These are phyloP conservation scores for Aspergillus biplanus DNA, from an alignment of 495 filamentous ascomycete genomes.

Conservation along the genomic window DNA sequence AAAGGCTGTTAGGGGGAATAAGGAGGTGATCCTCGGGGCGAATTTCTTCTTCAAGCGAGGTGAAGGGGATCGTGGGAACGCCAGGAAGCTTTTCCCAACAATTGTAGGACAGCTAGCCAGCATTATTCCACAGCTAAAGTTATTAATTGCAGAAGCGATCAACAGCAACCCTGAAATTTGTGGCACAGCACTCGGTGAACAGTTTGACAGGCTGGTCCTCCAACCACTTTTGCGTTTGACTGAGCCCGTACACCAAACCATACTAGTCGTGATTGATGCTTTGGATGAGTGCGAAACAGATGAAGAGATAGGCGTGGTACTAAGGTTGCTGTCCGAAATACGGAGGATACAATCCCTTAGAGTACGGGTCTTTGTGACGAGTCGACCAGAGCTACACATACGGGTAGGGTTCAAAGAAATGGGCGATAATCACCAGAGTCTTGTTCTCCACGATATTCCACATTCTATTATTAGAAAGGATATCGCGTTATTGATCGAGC, in stretches of 20 bases:
- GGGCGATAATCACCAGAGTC: constrained; percentile 6
- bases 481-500: constrained; percentile 24
- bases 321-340: constrained; percentile 32
- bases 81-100: constrained; percentile 7
- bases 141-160: background rate
- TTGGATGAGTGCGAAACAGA: constrained; percentile 52
- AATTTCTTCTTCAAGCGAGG: constrained; percentile 11
- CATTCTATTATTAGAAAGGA: constrained; percentile 29
- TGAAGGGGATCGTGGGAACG: background rate
- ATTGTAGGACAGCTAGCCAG: background rate
- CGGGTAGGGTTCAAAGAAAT: constrained; percentile 27
- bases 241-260: background rate
- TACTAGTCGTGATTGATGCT: constrained; percentile 51
- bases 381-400: constrained; percentile 48
- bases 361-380: constrained; percentile 34
- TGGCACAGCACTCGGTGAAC: constrained; percentile 20
- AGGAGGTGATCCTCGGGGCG: background rate
- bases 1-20: background rate
- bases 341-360: constrained; percentile 1
- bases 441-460: constrained; percentile 16
- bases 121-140: background rate
- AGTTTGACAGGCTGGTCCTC: constrained; percentile 52
- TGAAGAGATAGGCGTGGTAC: constrained; percentile 31
- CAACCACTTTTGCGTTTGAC: constrained; percentile 30
- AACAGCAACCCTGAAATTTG: background rate